These are phyloP conservation scores for Oryza glaberrima DNA, from an alignment of 176 grass and related monocot species.

Conservation along the genomic window DNA sequence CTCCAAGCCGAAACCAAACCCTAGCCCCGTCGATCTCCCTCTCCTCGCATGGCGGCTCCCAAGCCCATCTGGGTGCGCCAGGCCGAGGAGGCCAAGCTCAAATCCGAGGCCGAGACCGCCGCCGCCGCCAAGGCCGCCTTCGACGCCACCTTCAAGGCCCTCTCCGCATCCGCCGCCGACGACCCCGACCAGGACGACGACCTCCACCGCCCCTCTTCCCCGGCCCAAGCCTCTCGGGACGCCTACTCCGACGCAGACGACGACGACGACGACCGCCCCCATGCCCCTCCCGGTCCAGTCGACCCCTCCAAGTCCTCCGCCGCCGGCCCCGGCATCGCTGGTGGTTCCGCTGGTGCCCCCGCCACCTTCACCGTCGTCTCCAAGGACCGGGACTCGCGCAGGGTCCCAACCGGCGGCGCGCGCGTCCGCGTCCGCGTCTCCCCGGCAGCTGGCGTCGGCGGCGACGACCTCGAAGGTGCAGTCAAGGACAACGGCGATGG, in stretches of 20 bases:
- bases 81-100: slow-evolving; percentile 94
- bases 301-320: slow-evolving; percentile 70
- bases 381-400: slow-evolving; percentile 68
- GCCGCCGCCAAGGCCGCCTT: slow-evolving; percentile 95
- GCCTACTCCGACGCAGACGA: slow-evolving; percentile 22
- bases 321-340: slow-evolving; percentile 70
- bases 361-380: slow-evolving; percentile 66
- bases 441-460: slow-evolving; percentile 64
- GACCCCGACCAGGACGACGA: slow-evolving; percentile 31
- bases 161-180: slow-evolving; percentile 44
- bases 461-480: slow-evolving; percentile 64
- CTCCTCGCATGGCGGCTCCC: slow-evolving; percentile 46
- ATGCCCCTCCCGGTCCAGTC: slow-evolving; percentile 60
- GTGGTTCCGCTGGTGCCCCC: slow-evolving; percentile 54
- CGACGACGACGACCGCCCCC: slow-evolving; percentile 35
- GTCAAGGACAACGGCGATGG: slow-evolving; percentile 83
- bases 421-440: slow-evolving; percentile 64
- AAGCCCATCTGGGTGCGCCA: slow-evolving; percentile 91
- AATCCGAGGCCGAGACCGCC: slow-evolving; percentile 86
- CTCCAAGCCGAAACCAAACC: slow-evolving; percentile 1
- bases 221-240: slow-evolving; percentile 23
- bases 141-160: slow-evolving; percentile 83
- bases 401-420: slow-evolving; percentile 55
- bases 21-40: slow-evolving; percentile 22
- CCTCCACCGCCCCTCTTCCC: slow-evolving; percentile 31